Evolutionary conservation across 176 grass and related monocot genomes (phyloP), one percentile per base, ranked within the genome.

Genomic region (Avena eriantha): DNA sequence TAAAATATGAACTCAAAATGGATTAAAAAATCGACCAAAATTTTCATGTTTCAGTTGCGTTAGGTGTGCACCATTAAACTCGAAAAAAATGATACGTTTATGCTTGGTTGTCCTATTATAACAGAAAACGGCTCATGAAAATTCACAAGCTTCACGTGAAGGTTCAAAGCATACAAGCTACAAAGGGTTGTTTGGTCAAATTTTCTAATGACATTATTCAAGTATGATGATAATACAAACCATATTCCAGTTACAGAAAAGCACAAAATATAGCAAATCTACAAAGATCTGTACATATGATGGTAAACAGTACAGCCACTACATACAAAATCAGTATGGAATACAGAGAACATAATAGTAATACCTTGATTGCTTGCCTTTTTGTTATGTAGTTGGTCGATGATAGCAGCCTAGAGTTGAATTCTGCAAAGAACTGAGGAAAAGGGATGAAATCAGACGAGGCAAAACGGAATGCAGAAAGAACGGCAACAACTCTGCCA

Each of bases 301-400:
- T 21, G 26, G 43, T 66, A 85, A 50, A 65, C 43, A 76, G 41
- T 53, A 61, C 10, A 22, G 8, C 13, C 8, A 74, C 19, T 50
- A 10, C 21, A 49, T 57, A 82, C 5, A 88, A 60, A 85, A 12
- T 33, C 9, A 76, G 47, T 31, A 79, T 73, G 63, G 63, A 17
- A 48, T 75, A 50, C 71, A 74, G 45, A 74, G 71, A 73, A 61
- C 19, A 80, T 54, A 84, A 49, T 3, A 43, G 26, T 31, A 50
- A 64, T 92, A 98, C 96, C 96, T 98, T 98, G 76, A 95, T 95
- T 79, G 93, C 93, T 92, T 98, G 96, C 76, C 96, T 88, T 92
- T 93, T 98, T 39, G 96, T 98, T 57, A 98, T 92, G 76, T 98
- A 98, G 82, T 94, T 98, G 80, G 70, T 77, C 64, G 96, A 98